Percentiles rank a stretch among this genome's conserved stretches.
phyloP scores from a whole-genome alignment of 495 filamentous ascomycete genomes.

The Penicillium goetzii region DNA sequence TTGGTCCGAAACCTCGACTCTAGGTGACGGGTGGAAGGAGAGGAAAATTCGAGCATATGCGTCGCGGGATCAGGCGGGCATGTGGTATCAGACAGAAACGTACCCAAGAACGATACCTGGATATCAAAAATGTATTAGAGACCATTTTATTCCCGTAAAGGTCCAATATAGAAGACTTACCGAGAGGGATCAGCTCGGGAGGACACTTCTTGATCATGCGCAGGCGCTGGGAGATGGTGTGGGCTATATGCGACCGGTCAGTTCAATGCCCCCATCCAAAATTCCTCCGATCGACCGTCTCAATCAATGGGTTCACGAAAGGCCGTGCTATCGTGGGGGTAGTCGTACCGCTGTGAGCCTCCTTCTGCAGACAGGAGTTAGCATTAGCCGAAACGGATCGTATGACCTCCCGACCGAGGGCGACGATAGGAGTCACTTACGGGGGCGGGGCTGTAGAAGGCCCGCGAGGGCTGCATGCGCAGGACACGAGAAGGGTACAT shows the following conservation, averaged over 20 bases:
- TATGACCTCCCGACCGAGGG: conserved; percentile 25
- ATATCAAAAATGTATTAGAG: conserved; percentile 29
- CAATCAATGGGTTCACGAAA: conserved; percentile 19
- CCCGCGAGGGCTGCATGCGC: conserved; percentile 59
- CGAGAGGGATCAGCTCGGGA: conserved; percentile 91
- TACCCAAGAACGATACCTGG: conserved; percentile 83
- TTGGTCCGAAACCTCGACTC: conserved; percentile 5
- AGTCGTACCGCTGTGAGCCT: conserved; percentile 77
- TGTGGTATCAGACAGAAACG: conserved; percentile 32
- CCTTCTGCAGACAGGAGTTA: conserved; percentile 63
- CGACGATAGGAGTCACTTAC: conserved; percentile 57
- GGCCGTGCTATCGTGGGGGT: conserved; percentile 15
- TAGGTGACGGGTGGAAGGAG: conserved; percentile 12
- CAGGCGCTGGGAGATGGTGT: conserved; percentile 96
- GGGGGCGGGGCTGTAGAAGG: conserved; percentile 76
- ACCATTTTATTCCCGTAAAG: conserved; percentile 2
- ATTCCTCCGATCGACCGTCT: conserved; percentile 1
- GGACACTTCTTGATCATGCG: conserved; percentile 85
- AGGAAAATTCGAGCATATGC: conserved; percentile 23
- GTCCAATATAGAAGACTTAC: conserved; percentile 55
- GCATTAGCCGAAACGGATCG: conserved; percentile 38
- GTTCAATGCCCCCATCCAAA: conserved; percentile 20
- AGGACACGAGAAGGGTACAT: conserved; percentile 72
- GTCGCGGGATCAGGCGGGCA: conserved; percentile 25
- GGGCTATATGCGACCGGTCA: conserved; percentile 62